Percentiles rank a stretch among this genome's conserved stretches.
Evolutionary conservation across 73 alveolate genomes (phyloP).

Genomic region (Strombidium stylifer): DNA sequence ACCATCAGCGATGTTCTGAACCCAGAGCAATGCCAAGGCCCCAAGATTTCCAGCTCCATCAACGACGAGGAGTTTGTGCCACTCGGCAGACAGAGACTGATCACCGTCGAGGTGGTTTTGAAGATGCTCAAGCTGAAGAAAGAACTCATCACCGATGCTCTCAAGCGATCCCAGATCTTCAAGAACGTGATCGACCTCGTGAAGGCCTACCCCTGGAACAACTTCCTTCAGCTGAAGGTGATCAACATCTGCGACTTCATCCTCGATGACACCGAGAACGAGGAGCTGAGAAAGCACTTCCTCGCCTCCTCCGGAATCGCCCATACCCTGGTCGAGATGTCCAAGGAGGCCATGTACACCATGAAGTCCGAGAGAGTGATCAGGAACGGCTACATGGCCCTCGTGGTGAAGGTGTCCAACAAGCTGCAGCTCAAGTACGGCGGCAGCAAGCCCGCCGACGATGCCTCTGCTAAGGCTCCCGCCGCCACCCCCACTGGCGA

Average conservation of each 20-base stretch:
- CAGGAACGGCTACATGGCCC: background rate
- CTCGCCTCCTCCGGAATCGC: conserved; percentile 12
- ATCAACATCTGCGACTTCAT: background rate
- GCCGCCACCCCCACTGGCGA: background rate
- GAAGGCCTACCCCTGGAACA: conserved; percentile 30
- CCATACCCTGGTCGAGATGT: conserved; percentile 1
- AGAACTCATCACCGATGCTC: background rate
- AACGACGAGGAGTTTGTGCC: conserved; percentile 5
- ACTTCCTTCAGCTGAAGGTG: background rate
- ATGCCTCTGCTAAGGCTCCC: no score
- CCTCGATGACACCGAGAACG: background rate
- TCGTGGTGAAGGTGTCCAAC: background rate
- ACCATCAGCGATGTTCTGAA: no score
- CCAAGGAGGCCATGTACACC: background rate
- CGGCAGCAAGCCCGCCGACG: no score
- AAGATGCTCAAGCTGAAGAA: conserved; percentile 11
- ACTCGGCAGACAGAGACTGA: conserved; percentile 31
- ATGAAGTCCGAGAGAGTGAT: background rate
- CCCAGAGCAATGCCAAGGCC: no score
- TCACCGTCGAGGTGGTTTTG: conserved; percentile 4
- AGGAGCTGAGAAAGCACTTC: conserved; percentile 16
- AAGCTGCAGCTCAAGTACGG: background rate
- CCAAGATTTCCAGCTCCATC: no score
- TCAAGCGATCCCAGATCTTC: conserved; percentile 8
- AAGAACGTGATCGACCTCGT: conserved; percentile 2